Evolutionary conservation across 768 basidiomycete species (phyloP).

Genomic region (Panellus pusillus): DNA sequence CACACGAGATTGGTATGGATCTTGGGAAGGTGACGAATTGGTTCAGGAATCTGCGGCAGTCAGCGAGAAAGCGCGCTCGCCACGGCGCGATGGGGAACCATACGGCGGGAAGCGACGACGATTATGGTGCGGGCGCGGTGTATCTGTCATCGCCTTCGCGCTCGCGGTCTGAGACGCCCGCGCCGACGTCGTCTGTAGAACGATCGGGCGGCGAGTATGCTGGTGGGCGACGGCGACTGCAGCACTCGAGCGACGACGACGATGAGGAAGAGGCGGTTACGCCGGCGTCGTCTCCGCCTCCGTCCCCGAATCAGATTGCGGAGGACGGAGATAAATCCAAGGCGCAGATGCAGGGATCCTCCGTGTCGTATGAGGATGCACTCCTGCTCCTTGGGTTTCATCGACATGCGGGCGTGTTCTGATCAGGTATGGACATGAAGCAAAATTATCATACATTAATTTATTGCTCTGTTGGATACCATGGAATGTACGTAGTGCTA

Average conservation of each 20-base stretch:
- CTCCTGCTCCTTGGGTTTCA: constrained; percentile 74
- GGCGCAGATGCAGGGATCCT: constrained; percentile 38
- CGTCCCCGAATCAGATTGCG: constrained; percentile 43
- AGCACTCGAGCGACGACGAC: constrained; percentile 22
- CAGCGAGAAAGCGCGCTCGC: constrained; percentile 65
- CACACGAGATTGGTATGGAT: constrained; percentile 82
- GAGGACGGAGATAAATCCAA: constrained; percentile 39
- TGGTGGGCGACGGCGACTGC: neutral
- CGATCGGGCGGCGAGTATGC: neutral
- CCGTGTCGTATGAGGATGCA: constrained; percentile 71
- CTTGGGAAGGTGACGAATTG: constrained; percentile 85
- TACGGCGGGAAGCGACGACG: constrained; percentile 33
- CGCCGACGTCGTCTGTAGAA: constrained; percentile 8
- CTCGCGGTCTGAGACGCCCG: constrained; percentile 16
- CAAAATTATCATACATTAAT: neutral
- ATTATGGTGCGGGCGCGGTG: constrained; percentile 27
- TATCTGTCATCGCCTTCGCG: constrained; percentile 18
- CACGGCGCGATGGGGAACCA: constrained; percentile 6
- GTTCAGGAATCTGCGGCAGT: constrained; percentile 84
- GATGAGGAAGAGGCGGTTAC: constrained; percentile 21
- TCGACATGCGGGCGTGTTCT: constrained; percentile 48
- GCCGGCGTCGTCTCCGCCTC: constrained; percentile 12
- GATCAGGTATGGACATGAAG: neutral
- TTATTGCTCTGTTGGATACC: neutral
- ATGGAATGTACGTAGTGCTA: neutral